A percentile compares a stretch with the other conserved stretches of the same genome.
phyloP scores from a whole-genome alignment of 148 eudicot genomes.

The Heliamphora exappendiculata region DNA sequence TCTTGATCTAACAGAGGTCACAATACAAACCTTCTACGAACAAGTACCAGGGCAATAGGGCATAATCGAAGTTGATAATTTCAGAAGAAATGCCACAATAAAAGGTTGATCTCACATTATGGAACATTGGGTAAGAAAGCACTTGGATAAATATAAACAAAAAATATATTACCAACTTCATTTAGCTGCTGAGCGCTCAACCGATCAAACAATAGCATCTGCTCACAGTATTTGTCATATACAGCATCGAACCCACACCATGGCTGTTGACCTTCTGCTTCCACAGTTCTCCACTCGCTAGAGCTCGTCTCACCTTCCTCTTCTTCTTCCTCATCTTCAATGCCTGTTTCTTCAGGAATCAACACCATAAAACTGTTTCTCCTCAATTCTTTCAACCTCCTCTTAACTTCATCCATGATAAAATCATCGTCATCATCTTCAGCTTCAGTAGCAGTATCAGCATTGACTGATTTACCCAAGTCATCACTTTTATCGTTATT shows the following conservation, averaged over 20 bases:
- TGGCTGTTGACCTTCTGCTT: constrained; percentile 54
- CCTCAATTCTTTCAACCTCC: constrained; percentile 80
- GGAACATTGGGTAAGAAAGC: constrained; percentile 6
- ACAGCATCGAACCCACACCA: constrained; percentile 82
- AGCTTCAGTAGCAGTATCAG: constrained; percentile 40
- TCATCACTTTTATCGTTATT: constrained; percentile 30
- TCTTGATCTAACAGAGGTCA: neutral
- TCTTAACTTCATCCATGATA: constrained; percentile 82
- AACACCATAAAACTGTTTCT: constrained; percentile 94
- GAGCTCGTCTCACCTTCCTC: constrained; percentile 72
- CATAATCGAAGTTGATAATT: neutral
- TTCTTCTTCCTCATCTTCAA: constrained; percentile 44
- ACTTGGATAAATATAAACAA: neutral
- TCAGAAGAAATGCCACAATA: neutral
- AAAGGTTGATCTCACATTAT: neutral
- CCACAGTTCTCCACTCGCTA: constrained; percentile 70
- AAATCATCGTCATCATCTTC: constrained; percentile 95
- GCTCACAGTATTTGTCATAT: constrained; percentile 72
- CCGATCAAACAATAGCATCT: constrained; percentile 81
- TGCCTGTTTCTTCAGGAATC: constrained; percentile 77
- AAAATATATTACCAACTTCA: constrained; percentile 52
- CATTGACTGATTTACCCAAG: constrained; percentile 38
- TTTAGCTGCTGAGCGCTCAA: constrained; percentile 71
- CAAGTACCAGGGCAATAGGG: neutral
- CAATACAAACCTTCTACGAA: neutral